Base-by-base conservation (phyloP, 1,284 basidiomycete genomes). In the Wallemia hederae region DNA sequence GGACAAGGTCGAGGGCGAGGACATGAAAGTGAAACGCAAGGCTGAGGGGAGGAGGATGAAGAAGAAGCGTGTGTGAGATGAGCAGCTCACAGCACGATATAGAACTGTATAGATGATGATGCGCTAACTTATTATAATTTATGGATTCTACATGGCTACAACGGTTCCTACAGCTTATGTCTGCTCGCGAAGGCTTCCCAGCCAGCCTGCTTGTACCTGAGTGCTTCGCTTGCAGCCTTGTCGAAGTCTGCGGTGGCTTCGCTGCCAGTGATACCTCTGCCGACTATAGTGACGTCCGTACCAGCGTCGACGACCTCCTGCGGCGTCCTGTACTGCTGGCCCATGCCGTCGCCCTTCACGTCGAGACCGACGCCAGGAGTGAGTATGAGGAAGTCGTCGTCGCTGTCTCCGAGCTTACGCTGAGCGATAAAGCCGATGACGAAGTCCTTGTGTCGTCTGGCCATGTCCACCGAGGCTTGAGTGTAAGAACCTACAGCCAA, bases 261-360 rank as follows among this genome's bases (percentile, higher is more conserved):
- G 62, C 79, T 79, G 19, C 87, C 88, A 70, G 96, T 94, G 60
- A 99, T 83, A 0, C 92, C 94, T 62, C 94, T 75, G 17, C 94
- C 94, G 34, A 99, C 94, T 64, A 99, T 98, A 68, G 98, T 98
- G 27, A 98, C 79, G 73, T 99, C 94, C 70, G 87, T 89, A n/a
- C 89, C 91, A 56, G 78, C 80, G 59, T 85, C 79, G 19, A 99
- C 75, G 24, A 94, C 92, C 70, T 92, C 76, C 31, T 78, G 73
- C 0, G 94, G 94, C 1, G 90, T 92, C 61, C 90, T 77, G 72
- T 99, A 99, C 71, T 96, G 90, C 72, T 99, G 94, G 17, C 92
- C 94, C 80, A 92, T 82, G 1, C 75, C 74, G 70, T 98, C 94
- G 1, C 86, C 88, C 64, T 78, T 82, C 3, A 73, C 70, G 64